Evolutionary conservation across 2,329 filamentous ascomycete species (phyloP), one percentile per base, ranked within the genome.

Genomic region (Ceratocystis lukuohia): DNA sequence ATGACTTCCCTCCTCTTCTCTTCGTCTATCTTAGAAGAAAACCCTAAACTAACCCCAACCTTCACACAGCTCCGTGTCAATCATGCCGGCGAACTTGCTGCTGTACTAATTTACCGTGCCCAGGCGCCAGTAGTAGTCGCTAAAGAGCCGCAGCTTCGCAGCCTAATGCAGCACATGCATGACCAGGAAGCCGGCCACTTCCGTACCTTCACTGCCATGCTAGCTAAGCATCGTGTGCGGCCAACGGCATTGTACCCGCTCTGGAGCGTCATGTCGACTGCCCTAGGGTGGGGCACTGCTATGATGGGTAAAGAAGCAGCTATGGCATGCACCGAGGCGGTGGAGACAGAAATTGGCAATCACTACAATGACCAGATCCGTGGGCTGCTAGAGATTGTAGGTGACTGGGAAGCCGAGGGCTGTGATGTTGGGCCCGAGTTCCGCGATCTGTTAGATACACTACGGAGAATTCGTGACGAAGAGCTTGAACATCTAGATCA

Each of bases 321-420:
- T 45, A 99, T 99, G 94, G 94, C 94, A 12, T 99, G 94, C 74
- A 97, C 94, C 0, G 94, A 99, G 77, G 94, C 94, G 0, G 93
- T 99, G 1, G 94, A 99, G 80, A 99, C 93, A 5, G 94, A 97
- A 79, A 99, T 99, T 69, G 94, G 94, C 1, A 85, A 85, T 33
- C 94, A 99, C 77, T 99, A 99, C 75, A 97, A 97, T 74, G 85
- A 86, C 70, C 94, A 99, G 77, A 91, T 99, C 53, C 80, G 90
- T 30, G 82, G 84, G 65, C 77, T 99, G 71, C 75, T 97, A 48
- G 86, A 88, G 69, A 96, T 96, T 87, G 83, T 90, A 67, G 80
- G 83, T 6, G 82, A 87, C 70, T 89, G 91, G 80, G 84, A 93
- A 76, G 80, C 79, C 7, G 81, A 86, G 62, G 92, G 92, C 0